A percentile compares a stretch with the other conserved stretches of the same genome.
phyloP scores from a whole-genome alignment of 1,139 yeast genomes.

The Blastobotrys arbuscula region DNA sequence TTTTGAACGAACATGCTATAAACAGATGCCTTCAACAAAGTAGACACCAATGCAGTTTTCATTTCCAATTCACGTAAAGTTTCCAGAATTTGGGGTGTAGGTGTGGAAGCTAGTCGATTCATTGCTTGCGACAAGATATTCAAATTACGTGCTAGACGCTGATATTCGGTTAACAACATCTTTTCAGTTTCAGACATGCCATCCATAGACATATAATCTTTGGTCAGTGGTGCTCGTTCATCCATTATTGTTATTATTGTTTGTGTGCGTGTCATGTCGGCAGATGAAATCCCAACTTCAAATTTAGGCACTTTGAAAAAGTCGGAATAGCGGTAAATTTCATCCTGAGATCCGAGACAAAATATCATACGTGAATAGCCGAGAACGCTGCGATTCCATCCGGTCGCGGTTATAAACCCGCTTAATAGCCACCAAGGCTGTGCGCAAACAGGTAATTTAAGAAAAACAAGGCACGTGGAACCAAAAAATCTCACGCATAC shows the following conservation, averaged over 20 bases:
- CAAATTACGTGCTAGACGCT: conserved; percentile 27
- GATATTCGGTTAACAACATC: conserved; percentile 30
- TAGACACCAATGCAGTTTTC: conserved; percentile 53
- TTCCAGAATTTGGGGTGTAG: conserved; percentile 40
- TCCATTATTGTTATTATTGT: not conserved
- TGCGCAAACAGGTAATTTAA: too few relatives aligned
- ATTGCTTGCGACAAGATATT: conserved; percentile 23
- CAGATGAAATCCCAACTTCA: too few relatives aligned
- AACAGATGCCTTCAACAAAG: conserved; percentile 55
- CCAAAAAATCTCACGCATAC: too few relatives aligned
- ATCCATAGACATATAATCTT: conserved; percentile 8
- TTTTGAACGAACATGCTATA: conserved; percentile 46
- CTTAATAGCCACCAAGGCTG: too few relatives aligned
- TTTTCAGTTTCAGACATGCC: conserved; percentile 23
- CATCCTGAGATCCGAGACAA: too few relatives aligned
- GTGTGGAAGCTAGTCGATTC: conserved; percentile 25
- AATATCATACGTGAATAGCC: too few relatives aligned
- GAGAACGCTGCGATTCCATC: too few relatives aligned
- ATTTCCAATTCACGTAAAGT: conserved; percentile 49
- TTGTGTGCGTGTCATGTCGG: not conserved
- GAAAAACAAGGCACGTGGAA: too few relatives aligned
- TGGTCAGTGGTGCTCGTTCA: conserved; percentile 3
- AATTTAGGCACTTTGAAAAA: too few relatives aligned
- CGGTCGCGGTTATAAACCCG: too few relatives aligned
- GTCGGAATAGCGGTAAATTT: too few relatives aligned